Percentiles rank a stretch among this genome's conserved stretches.
Evolutionary conservation across 2,329 filamentous ascomycete species (phyloP).

Genomic region (Sordariomycetes sp.): DNA sequence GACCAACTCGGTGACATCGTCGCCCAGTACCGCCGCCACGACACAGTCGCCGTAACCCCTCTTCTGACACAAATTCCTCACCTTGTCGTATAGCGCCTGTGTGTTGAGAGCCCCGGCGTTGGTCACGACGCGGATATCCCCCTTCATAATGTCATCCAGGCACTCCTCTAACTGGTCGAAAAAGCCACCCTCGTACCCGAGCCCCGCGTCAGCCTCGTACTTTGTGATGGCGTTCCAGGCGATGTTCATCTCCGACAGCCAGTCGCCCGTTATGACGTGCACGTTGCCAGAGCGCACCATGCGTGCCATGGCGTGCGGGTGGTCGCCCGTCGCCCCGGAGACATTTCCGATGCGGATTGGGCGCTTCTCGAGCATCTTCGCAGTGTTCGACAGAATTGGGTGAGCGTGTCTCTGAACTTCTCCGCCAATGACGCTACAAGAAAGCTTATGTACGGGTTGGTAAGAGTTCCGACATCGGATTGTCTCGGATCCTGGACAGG

Average conservation of each 20-base stretch:
- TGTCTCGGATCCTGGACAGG: background rate
- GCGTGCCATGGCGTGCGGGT: conserved; percentile 17
- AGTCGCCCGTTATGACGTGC: conserved; percentile 24
- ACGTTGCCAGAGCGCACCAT: conserved; percentile 13
- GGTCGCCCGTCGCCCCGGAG: conserved; percentile 19
- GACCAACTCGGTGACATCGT: conserved; percentile 19
- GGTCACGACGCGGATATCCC: conserved; percentile 21
- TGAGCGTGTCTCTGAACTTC: background rate
- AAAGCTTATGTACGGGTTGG: background rate
- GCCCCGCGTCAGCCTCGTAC: conserved; percentile 11
- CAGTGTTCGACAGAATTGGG: background rate
- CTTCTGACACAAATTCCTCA: conserved; percentile 14
- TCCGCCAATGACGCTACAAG: background rate
- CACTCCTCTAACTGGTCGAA: conserved; percentile 27
- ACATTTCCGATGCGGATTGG: conserved; percentile 18
- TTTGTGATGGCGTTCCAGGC: conserved; percentile 23
- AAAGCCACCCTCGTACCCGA: conserved; percentile 23
- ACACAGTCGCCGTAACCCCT: conserved; percentile 14
- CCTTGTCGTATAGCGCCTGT: conserved; percentile 15
- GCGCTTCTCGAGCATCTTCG: background rate
- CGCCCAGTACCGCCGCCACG: conserved; percentile 22
- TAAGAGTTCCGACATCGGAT: no score
- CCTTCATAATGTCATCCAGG: conserved; percentile 19
- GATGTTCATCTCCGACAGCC: conserved; percentile 35
- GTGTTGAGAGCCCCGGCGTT: conserved; percentile 26